Evolutionary conservation across 148 eudicot genomes (phyloP).

Genomic region (Pharnaceum exiguum): DNA sequence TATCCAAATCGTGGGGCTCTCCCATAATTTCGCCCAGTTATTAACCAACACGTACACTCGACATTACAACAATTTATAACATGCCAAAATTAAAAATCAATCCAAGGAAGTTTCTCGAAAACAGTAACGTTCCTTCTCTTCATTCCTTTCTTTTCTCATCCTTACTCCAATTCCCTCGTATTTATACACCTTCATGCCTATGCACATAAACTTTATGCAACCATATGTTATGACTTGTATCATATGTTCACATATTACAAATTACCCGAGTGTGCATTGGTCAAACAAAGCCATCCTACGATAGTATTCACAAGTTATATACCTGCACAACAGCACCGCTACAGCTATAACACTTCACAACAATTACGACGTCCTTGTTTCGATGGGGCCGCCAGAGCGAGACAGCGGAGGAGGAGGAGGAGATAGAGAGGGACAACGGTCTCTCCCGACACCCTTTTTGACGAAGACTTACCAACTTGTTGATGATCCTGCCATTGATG

Average conservation of each 20-base stretch:
- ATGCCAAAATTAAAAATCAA: conserved; percentile 2
- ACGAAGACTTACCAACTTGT: conserved; percentile 83
- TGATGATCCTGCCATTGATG: conserved; percentile 64
- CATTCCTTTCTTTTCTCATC: conserved; percentile 19
- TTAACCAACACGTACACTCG: conserved; percentile 15
- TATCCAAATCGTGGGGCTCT: conserved; percentile 1
- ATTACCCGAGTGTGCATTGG: too few species aligned
- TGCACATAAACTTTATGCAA: neutral
- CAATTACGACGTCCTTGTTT: too few species aligned
- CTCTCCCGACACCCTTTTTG: conserved; percentile 79
- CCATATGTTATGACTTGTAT: neutral
- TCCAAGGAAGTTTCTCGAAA: conserved; percentile 48
- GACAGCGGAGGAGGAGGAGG: conserved; percentile 12
- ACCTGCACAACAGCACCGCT: too few species aligned
- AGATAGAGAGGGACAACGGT: conserved; percentile 33
- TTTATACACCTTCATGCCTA: neutral
- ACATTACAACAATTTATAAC: conserved; percentile 10
- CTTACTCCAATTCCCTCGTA: conserved; percentile 1
- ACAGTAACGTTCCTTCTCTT: conserved; percentile 41
- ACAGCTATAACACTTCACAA: too few species aligned
- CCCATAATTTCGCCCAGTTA: conserved; percentile 3
- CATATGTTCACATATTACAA: neutral
- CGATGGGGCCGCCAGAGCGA: conserved; percentile 38
- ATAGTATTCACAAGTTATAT: too few species aligned
- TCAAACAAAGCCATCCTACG: too few species aligned